Conservation (phyloP, 2,329 filamentous ascomycete genomes). For the Aspergillus quadricinctus region DNA sequence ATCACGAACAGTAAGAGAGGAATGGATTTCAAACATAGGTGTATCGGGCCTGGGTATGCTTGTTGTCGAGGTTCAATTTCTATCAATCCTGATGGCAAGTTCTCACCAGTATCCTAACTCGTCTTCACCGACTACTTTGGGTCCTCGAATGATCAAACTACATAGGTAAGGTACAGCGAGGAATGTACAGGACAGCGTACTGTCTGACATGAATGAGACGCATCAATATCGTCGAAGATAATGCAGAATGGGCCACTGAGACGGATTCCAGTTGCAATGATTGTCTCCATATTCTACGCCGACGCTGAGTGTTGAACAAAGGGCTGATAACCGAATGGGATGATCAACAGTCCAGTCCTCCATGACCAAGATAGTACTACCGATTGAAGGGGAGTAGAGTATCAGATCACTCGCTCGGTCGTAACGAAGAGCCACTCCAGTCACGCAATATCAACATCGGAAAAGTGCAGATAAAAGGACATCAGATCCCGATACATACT, state of each 20-base stretch:
- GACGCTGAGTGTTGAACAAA: not conserved
- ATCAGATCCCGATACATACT: too few species aligned
- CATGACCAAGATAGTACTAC: not conserved
- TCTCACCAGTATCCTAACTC: too few species aligned
- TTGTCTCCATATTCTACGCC: not conserved
- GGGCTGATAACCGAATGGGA: too few species aligned
- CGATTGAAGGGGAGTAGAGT: not conserved
- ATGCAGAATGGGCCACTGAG: not conserved
- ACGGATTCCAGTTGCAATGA: not conserved
- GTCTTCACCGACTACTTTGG: too few species aligned
- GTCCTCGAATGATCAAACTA: too few species aligned
- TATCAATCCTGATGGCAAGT: too few species aligned
- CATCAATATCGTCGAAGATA: not conserved
- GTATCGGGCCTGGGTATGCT: too few species aligned
- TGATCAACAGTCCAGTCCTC: not conserved
- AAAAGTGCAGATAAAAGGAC: not conserved
- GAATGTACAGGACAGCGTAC: too few species aligned
- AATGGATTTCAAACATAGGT: not conserved
- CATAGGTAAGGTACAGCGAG: too few species aligned
- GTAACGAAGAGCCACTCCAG: not conserved
- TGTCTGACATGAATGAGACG: too few species aligned
- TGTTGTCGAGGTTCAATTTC: too few species aligned
- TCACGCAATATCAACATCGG: not conserved
- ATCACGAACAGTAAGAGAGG: not conserved
- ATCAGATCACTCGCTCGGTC: not conserved